Evolutionary conservation across 371 early-diverging fungal genomes (phyloP).

Genomic region (Mortierella sp.): DNA sequence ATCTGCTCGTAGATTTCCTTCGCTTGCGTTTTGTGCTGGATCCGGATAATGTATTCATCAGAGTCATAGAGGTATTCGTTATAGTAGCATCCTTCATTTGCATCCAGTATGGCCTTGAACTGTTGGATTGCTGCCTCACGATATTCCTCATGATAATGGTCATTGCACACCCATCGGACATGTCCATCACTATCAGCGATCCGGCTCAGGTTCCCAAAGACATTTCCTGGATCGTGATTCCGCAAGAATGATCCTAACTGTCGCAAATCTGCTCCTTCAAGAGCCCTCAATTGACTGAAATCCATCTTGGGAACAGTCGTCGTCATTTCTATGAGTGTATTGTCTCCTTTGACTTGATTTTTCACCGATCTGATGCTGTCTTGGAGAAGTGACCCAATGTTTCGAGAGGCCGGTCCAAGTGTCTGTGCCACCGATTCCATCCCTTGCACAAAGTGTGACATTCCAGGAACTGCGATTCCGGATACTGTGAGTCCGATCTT

Average conservation of each 20-base stretch:
- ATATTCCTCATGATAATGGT: conserved; percentile 8
- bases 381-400: conserved; percentile 9
- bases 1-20: conserved; percentile 1
- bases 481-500: conserved; percentile 8
- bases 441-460: conserved; percentile 5
- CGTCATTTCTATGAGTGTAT: not conserved
- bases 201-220: conserved; percentile 15
- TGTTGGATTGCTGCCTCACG: not conserved
- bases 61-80: not conserved
- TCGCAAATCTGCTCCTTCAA: conserved; percentile 22
- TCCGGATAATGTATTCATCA: too few species aligned
- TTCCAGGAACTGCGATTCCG: conserved; percentile 3
- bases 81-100: conserved; percentile 7
- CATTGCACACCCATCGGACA: conserved; percentile 20
- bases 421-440: conserved; percentile 5
- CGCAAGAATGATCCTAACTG: not conserved
- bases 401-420: conserved; percentile 1
- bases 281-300: conserved; percentile 4
- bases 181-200: conserved; percentile 8
- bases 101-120: not conserved
- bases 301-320: too few species aligned
- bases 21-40: not conserved
- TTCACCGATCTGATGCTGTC: conserved; percentile 10
- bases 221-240: conserved; percentile 10
- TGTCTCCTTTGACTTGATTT: conserved; percentile 6